Percentiles rank a stretch among this genome's conserved stretches.
Evolutionary conservation across 768 basidiomycete species (phyloP).

Genomic region (Mycena belliarum): DNA sequence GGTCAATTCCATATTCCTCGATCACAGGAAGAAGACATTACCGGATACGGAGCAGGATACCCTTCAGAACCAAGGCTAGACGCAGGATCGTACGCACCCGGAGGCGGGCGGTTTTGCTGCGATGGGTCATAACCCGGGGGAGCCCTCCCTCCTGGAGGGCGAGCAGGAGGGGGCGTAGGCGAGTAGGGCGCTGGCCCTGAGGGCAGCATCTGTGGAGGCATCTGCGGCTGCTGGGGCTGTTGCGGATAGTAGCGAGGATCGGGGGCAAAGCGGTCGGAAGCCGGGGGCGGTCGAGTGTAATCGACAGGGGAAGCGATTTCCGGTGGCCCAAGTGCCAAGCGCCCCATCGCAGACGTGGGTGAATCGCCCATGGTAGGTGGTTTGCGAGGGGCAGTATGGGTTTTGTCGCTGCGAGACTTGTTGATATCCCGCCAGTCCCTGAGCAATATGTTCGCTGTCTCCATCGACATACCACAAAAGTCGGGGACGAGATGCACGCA

Average conservation of each 20-base stretch:
- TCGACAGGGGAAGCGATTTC: conserved; percentile 39
- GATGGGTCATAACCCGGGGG: conserved; percentile 47
- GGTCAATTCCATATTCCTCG: conserved; percentile 6
- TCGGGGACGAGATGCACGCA: conserved; percentile 98
- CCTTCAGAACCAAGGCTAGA: conserved; percentile 28
- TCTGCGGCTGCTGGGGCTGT: neutral
- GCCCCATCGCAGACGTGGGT: conserved; percentile 41
- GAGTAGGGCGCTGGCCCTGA: conserved; percentile 32
- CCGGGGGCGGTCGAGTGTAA: conserved; percentile 40
- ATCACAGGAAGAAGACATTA: conserved; percentile 24
- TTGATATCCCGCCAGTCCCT: conserved; percentile 93
- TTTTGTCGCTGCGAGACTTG: conserved; percentile 57
- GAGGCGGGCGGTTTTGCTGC: conserved; percentile 30
- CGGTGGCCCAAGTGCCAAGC: conserved; percentile 42
- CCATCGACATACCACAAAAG: conserved; percentile 99
- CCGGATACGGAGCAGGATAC: conserved; percentile 40
- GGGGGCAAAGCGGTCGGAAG: conserved; percentile 41
- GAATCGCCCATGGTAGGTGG: conserved; percentile 33
- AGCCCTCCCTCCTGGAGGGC: conserved; percentile 44
- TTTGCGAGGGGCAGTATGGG: conserved; percentile 37
- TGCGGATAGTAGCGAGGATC: conserved; percentile 42
- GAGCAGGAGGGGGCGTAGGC: conserved; percentile 30
- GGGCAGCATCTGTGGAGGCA: conserved; percentile 27
- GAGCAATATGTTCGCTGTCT: conserved; percentile 92
- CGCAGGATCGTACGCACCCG: conserved; percentile 35